These are phyloP conservation scores for Tuber aestivum DNA, from an alignment of 495 filamentous ascomycete genomes.

Conservation along the genomic window DNA sequence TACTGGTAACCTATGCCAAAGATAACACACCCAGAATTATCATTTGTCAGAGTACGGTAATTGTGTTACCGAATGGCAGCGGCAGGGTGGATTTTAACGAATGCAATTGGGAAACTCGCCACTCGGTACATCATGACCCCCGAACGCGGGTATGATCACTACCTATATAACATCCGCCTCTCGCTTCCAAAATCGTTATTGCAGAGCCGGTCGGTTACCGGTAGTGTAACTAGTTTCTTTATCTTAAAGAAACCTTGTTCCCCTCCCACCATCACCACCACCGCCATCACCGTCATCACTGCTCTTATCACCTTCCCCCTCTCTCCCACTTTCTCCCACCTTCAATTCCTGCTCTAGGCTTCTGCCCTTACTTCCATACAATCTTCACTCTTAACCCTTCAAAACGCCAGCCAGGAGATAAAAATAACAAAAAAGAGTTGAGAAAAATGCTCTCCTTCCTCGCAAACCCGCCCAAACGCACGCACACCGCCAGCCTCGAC, in stretches of 20 bases:
- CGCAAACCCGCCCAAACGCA: conserved; percentile 14
- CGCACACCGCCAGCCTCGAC: conserved; percentile 14
- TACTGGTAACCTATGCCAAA: too few relatives aligned
- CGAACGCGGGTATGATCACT: neutral
- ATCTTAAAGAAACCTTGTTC: neutral
- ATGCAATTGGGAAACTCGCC: neutral
- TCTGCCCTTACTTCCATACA: neutral
- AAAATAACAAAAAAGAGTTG: conserved; percentile 1
- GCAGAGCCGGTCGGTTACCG: neutral
- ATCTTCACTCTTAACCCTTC: neutral
- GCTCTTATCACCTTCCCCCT: neutral
- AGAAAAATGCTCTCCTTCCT: conserved; percentile 31
- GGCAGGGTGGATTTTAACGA: neutral
- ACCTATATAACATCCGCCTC: neutral
- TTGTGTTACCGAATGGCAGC: neutral
- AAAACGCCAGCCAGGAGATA: neutral
- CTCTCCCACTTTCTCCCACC: neutral
- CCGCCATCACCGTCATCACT: neutral
- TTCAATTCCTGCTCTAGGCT: neutral
- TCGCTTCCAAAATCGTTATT: neutral
- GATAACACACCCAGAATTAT: neutral
- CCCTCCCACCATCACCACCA: neutral
- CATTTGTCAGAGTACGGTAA: neutral
- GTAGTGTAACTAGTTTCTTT: neutral
- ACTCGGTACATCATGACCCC: neutral